These are phyloP conservation scores for sorghum (Sorghum bicolor) DNA, from an alignment of 176 grass and related monocot species.

Conservation along the genomic window Sorghum_bicolor_NCBIv3 NC_012879.2:55580501-55581000, in stretches of 20 bases:
- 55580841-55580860: neutral
- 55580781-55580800: slow-evolving; percentile 5
- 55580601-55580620: neutral
- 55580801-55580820: neutral
- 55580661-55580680: neutral
- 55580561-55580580: neutral
- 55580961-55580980: neutral
- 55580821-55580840: neutral
- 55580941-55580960: neutral
- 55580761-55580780: neutral
- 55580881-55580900: neutral
- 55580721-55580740: neutral
- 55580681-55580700: neutral
- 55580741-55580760: neutral
- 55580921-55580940: neutral
- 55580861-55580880: neutral
- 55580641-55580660: neutral
- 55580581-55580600: neutral
- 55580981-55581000: neutral
- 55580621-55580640: neutral
- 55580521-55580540: neutral
- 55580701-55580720: too few species aligned
- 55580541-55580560: neutral
- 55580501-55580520: neutral
- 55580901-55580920: neutral